These are phyloP conservation scores for Acer negundo DNA, from an alignment of 345 rosid species.

Conservation along the genomic window DNA sequence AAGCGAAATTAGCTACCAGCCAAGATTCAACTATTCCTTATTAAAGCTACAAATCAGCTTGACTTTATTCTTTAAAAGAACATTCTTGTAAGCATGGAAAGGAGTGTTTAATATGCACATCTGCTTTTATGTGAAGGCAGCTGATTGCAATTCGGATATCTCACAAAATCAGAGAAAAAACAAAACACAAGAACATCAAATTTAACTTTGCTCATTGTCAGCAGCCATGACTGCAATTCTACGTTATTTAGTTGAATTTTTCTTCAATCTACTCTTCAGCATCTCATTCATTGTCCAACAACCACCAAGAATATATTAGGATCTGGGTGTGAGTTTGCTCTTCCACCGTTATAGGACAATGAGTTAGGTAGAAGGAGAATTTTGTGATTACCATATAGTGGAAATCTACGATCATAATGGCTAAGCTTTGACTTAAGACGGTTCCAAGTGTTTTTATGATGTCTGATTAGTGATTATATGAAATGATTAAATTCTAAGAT, in stretches of 20 bases:
- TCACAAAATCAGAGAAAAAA: background rate
- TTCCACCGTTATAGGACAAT: background rate
- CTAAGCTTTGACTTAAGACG: background rate
- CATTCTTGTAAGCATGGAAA: background rate
- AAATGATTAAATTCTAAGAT: background rate
- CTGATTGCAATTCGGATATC: background rate
- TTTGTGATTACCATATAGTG: background rate
- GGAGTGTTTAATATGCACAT: background rate
- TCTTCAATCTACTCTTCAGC: background rate
- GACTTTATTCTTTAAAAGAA: background rate
- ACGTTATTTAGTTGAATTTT: background rate
- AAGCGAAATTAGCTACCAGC: background rate
- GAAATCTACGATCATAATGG: background rate
- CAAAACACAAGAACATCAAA: background rate
- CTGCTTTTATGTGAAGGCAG: background rate
- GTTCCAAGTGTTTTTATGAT: background rate
- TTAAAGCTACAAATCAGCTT: background rate
- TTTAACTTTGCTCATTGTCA: background rate
- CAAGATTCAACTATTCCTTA: background rate
- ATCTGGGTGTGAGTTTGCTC: background rate
- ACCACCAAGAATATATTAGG: background rate
- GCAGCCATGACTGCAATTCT: background rate
- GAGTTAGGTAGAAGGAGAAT: background rate
- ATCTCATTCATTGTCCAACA: background rate
- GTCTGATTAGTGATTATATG: too few species aligned